Percentiles rank a stretch among this genome's conserved stretches.
Conservation (phyloP, 371 early-diverging fungal species). For the Syncephalastrum contaminatum region DNA sequence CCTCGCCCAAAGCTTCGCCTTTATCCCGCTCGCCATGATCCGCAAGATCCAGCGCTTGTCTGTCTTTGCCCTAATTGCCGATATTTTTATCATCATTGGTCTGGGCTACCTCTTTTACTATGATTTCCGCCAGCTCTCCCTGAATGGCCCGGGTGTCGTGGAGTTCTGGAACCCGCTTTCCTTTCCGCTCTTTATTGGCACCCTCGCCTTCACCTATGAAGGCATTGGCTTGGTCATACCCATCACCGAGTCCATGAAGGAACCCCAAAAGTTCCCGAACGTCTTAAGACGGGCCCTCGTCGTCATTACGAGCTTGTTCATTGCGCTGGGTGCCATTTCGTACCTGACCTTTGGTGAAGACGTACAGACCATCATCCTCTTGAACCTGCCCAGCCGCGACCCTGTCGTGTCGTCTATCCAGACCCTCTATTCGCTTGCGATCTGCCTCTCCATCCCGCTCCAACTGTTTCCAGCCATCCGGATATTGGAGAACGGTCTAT, state of each 20-base stretch:
- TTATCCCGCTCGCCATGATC: conserved; percentile 81
- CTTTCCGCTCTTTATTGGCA: conserved; percentile 83
- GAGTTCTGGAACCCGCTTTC: conserved; percentile 64
- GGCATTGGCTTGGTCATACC: conserved; percentile 84
- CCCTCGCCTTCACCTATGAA: conserved; percentile 90
- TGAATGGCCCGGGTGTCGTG: conserved; percentile 60
- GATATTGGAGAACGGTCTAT: conserved; percentile 78
- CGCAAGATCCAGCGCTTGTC: conserved; percentile 80
- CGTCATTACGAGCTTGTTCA: conserved; percentile 69
- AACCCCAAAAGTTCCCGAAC: conserved; percentile 73
- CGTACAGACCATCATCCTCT: conserved; percentile 76
- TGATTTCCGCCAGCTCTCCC: conserved; percentile 58
- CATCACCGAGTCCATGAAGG: conserved; percentile 76
- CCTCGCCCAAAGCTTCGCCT: conserved; percentile 70
- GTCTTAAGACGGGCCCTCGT: conserved; percentile 68
- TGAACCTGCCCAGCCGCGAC: conserved; percentile 73
- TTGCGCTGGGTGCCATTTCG: conserved; percentile 73
- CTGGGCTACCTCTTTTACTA: conserved; percentile 74
- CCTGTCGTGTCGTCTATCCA: conserved; percentile 67
- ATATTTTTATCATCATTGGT: conserved; percentile 83
- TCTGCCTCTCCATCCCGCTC: conserved; percentile 81
- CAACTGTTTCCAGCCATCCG: conserved; percentile 83
- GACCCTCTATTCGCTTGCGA: conserved; percentile 82
- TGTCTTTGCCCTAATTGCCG: conserved; percentile 79
- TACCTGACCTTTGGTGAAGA: conserved; percentile 80